A percentile compares a stretch with the other conserved stretches of the same genome.
phyloP scores from a whole-genome alignment of 1,284 basidiomycete genomes.

The Fomitopsis schrenkii region DNA sequence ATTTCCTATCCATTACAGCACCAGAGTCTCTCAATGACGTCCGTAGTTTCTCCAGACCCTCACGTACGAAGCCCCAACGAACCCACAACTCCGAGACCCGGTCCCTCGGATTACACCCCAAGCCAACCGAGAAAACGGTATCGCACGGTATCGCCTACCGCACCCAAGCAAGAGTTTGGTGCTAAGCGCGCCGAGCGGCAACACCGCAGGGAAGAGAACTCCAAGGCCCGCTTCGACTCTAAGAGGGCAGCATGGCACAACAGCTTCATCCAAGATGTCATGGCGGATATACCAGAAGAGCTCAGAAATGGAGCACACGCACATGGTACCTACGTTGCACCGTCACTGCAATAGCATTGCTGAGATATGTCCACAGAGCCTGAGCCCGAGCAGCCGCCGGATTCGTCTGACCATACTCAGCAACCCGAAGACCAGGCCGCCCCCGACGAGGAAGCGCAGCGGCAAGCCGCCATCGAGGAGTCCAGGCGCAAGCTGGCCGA shows the following conservation, averaged over 20 bases:
- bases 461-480: slow-evolving; percentile 50
- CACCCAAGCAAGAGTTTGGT: slow-evolving; percentile 36
- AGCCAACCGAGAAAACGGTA: slow-evolving; percentile 9
- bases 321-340: not conserved
- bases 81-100: not conserved
- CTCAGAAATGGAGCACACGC: not conserved
- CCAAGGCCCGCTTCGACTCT: slow-evolving; percentile 27
- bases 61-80: not conserved
- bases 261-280: slow-evolving; percentile 37
- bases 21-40: not conserved
- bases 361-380: not conserved
- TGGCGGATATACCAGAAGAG: slow-evolving; percentile 8
- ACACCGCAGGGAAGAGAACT: slow-evolving; percentile 18
- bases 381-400: not conserved
- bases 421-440: slow-evolving; percentile 9
- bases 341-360: not conserved
- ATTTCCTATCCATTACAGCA: not conserved
- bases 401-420: not conserved
- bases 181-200: slow-evolving; percentile 34
- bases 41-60: not conserved
- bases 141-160: slow-evolving; percentile 25
- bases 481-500: slow-evolving; percentile 66
- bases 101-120: not conserved
- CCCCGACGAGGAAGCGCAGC: slow-evolving; percentile 32
- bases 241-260: slow-evolving; percentile 28